A percentile compares a stretch with the other conserved stretches of the same genome.
Evolutionary conservation across 768 basidiomycete genomes (phyloP).

Genomic region (Strobilomyces confusus): DNA sequence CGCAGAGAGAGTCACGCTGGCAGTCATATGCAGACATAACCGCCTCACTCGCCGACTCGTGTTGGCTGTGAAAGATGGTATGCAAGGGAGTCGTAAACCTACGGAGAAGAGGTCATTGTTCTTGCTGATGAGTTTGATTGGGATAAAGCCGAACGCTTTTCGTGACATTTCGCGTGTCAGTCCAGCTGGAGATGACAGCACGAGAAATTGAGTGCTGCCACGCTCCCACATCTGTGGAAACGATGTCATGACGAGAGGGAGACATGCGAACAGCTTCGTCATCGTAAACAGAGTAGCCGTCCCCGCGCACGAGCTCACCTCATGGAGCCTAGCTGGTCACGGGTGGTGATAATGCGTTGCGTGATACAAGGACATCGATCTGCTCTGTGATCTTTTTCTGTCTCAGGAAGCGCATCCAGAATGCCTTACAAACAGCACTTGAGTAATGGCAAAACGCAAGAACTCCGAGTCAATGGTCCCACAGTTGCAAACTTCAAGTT

Average conservation of each 20-base stretch:
- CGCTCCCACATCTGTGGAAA: slow-evolving; percentile 83
- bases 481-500: too few relatives aligned
- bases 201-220: slow-evolving; percentile 34
- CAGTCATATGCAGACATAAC: slow-evolving; percentile 95
- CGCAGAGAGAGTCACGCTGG: slow-evolving; percentile 77
- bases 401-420: too few relatives aligned
- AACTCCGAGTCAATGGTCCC: too few relatives aligned
- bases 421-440: too few relatives aligned
- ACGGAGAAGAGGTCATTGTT: slow-evolving; percentile 2
- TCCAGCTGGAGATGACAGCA: slow-evolving; percentile 57
- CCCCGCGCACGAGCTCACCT: too few relatives aligned
- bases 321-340: too few relatives aligned
- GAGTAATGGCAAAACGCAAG: too few relatives aligned
- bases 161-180: slow-evolving; percentile 86
- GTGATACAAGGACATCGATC: too few relatives aligned
- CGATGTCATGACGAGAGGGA: slow-evolving; percentile 3
- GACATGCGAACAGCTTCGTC: slow-evolving; percentile 34
- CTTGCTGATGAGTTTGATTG: neutral
- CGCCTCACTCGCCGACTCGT: slow-evolving; percentile 82
- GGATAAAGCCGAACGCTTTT: slow-evolving; percentile 54
- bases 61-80: slow-evolving; percentile 88
- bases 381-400: too few relatives aligned
- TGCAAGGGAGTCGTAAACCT: slow-evolving; percentile 91
- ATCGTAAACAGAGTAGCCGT: too few relatives aligned
- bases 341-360: too few relatives aligned